phyloP scores from a whole-genome alignment of 2,329 filamentous ascomycete genomes.

The Immersiporthe knoxdaviesiana region DNA sequence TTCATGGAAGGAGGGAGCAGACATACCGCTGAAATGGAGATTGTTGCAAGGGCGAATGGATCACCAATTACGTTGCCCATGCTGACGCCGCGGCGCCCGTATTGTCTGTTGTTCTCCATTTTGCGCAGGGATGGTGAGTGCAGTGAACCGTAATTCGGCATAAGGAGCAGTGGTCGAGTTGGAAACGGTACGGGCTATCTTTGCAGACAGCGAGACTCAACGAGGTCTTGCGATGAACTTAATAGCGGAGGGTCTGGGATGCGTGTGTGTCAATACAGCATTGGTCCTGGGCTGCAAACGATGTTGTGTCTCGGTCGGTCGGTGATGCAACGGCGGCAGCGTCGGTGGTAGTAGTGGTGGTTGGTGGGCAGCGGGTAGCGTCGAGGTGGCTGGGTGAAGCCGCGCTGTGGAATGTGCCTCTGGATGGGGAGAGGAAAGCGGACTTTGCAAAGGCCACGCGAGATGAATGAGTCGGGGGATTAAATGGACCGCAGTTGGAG shows the following conservation, averaged over 20 bases:
- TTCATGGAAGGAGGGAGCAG: not conserved
- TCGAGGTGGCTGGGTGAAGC: conserved; percentile 20
- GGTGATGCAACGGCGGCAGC: conserved; percentile 1
- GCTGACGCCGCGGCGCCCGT: conserved; percentile 66
- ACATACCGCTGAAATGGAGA: conserved; percentile 83
- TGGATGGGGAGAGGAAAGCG: not conserved
- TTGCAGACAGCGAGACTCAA: conserved; percentile 19
- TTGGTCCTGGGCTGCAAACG: conserved; percentile 15
- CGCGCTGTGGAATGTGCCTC: conserved; percentile 10
- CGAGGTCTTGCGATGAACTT: not conserved
- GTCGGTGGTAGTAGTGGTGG: conserved; percentile 5
- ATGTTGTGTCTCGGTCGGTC: not conserved
- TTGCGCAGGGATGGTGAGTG: conserved; percentile 76
- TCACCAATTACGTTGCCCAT: conserved; percentile 92
- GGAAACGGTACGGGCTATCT: conserved; percentile 14
- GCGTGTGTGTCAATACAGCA: conserved; percentile 21
- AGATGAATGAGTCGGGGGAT: not conserved
- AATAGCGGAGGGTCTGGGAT: not conserved
- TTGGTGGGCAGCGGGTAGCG: conserved; percentile 6
- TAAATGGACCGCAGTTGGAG: not conserved
- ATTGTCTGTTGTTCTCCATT: conserved; percentile 73
- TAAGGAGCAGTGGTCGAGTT: conserved; percentile 47
- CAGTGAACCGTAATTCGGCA: conserved; percentile 75
- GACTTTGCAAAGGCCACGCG: not conserved
- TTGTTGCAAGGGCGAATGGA: conserved; percentile 91